These are phyloP conservation scores for Mycena leptocephala DNA, from an alignment of 768 basidiomycete species.

Conservation along the genomic window DNA sequence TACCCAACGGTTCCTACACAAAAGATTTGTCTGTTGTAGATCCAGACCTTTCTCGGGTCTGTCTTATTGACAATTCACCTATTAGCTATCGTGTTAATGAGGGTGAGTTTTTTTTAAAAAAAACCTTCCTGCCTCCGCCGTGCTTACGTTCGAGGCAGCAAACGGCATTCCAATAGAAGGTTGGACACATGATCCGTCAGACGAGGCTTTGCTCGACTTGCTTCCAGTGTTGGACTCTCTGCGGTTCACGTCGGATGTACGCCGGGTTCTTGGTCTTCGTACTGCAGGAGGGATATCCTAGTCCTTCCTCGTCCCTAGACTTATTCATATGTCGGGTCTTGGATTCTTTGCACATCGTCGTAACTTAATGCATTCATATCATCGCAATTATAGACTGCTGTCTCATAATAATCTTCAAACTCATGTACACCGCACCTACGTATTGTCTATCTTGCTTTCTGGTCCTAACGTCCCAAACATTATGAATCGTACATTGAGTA, in stretches of 20 bases:
- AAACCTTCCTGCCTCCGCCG: conserved; percentile 2
- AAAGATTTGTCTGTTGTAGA: conserved; percentile 94
- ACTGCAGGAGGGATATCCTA: conserved; percentile 58
- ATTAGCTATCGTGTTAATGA: conserved; percentile 93
- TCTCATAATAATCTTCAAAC: conserved; percentile 36
- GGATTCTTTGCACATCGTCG: conserved; percentile 42
- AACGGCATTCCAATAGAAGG: conserved; percentile 99
- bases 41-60: conserved; percentile 91
- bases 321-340: conserved; percentile 45
- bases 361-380: conserved; percentile 51
- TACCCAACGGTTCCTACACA: conserved; percentile 94
- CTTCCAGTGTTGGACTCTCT: conserved; percentile 96
- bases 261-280: conserved; percentile 87
- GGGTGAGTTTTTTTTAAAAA: conserved; percentile 73
- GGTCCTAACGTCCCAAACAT: conserved; percentile 36
- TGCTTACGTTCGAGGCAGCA: conserved; percentile 63
- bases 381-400: conserved; percentile 42
- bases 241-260: conserved; percentile 96
- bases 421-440: conserved; percentile 40
- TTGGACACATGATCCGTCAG: conserved; percentile 97
- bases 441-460: conserved; percentile 39
- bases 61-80: conserved; percentile 97
- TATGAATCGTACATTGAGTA: conserved; percentile 47
- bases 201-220: conserved; percentile 96
- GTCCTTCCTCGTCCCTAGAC: conserved; percentile 42